A percentile compares a stretch with the other conserved stretches of the same genome.
Evolutionary conservation across 805 yeast genomes (phyloP).

Genomic region (Nakazawaea populi): DNA sequence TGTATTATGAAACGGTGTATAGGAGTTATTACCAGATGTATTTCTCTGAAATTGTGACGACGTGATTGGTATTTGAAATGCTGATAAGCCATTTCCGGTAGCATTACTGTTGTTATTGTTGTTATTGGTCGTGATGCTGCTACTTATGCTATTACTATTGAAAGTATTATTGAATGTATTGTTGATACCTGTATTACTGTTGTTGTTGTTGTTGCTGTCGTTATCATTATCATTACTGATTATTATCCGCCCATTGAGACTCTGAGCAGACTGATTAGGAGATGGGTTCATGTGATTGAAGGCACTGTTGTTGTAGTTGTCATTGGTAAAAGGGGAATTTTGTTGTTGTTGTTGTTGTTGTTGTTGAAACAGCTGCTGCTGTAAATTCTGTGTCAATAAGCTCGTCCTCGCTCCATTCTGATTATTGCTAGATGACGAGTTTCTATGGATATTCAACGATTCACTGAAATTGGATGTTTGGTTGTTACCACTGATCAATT

Average conservation of each 20-base stretch:
- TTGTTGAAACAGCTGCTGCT: slow-evolving; percentile 7
- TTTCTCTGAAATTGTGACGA: slow-evolving; percentile 22
- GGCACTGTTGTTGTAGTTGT: background rate
- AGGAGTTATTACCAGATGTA: slow-evolving; percentile 19
- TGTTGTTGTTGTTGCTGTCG: slow-evolving; percentile 10
- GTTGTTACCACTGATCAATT: background rate
- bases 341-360: slow-evolving; percentile 2
- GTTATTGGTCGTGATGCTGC: slow-evolving; percentile 2
- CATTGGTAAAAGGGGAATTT: background rate
- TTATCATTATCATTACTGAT: background rate
- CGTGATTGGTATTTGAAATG: slow-evolving; percentile 13
- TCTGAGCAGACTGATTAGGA: slow-evolving; percentile 9
- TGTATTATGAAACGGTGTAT: slow-evolving; percentile 36
- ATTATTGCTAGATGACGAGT: background rate
- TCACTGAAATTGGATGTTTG: background rate
- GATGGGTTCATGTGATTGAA: slow-evolving; percentile 4
- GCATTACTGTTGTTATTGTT: slow-evolving; percentile 9
- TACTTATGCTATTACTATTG: slow-evolving; percentile 4
- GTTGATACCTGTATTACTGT: background rate
- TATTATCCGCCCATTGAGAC: background rate
- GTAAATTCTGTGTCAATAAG: slow-evolving; percentile 12
- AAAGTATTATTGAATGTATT: slow-evolving; percentile 1
- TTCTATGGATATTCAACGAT: background rate
- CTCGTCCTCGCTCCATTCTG: slow-evolving; percentile 10
- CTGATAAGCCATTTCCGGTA: slow-evolving; percentile 4